Base-by-base conservation (phyloP, 306 rosid species). In the Corylus americana region DNA sequence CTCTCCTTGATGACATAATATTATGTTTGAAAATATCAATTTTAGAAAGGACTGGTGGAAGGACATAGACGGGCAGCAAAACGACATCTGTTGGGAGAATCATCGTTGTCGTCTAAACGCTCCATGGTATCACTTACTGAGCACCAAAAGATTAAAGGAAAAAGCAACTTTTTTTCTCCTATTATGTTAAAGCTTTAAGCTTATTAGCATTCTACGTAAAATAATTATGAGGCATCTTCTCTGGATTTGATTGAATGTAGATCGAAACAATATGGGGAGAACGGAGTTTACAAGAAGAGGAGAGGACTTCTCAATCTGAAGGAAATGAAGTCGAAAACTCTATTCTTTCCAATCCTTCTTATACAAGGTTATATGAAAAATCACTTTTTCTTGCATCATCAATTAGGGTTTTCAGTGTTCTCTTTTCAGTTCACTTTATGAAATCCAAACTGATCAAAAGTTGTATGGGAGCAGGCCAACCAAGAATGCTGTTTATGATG, bases 401-500 rank as follows among this genome's bases (percentile, higher is more conserved):
- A 1, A 39, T 67, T 18, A 7, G 2, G 1, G 27, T 63, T 45
- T 16, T 14, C 5, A 3, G 14, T 63, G 8, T 63, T 63, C 1
- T 39, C 13, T 67, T n/a, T 39, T 67, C 71, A 39, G 9, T 67
- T n/a, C 12, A 48, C 2, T 18, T 5, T 3, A 17, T 45, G 20
- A 39, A 37, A 69, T 69, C 55, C 14, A 18, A 78, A 51, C 68
- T 67, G 4, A 78, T 49, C 17, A 72, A 39, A 48, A 4, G 11
- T 11, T 70, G 47, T 55, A 9, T 14, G 13, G 25, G 61, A 69
- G 51, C 78, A 81, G 83, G 78, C 4, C 35, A 53, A 13, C 37
- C 17, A 78, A 4, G 10, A 84, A 78, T 74, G 25, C 78, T 11
- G 39, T 70, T 48, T 87, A 87, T 77, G 84, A 84, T 63, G 78